Percentiles rank a stretch among this genome's conserved stretches.
Evolutionary conservation across 805 yeast genomes (phyloP).

Genomic region (Spathaspora gorwiae): DNA sequence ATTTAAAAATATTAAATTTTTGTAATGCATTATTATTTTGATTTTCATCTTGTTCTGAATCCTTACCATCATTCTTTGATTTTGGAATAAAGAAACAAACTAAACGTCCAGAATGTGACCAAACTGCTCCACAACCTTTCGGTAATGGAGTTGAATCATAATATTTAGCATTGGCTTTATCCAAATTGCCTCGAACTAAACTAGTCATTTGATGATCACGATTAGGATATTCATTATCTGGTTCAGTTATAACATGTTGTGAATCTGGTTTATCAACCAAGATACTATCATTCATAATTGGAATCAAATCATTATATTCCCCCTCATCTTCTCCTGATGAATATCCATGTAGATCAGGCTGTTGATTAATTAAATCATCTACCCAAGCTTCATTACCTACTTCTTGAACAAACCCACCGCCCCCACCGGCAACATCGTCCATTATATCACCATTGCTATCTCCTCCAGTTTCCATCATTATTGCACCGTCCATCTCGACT

Average conservation of each 20-base stretch:
- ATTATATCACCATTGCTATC: conserved; percentile 10
- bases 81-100: conserved; percentile 77
- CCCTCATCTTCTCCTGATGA: conserved; percentile 19
- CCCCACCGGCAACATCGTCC: conserved; percentile 16
- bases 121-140: conserved; percentile 87
- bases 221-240: neutral
- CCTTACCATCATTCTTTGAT: conserved; percentile 1
- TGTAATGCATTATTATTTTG: conserved; percentile 34
- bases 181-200: neutral
- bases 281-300: conserved; percentile 28
- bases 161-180: neutral
- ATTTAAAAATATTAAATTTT: conserved; percentile 41
- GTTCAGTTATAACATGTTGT: neutral
- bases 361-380: conserved; percentile 36
- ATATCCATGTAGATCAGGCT: conserved; percentile 20
- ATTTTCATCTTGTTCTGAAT: conserved; percentile 19
- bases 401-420: conserved; percentile 17
- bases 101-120: conserved; percentile 75
- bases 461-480: conserved; percentile 19
- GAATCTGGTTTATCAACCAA: neutral
- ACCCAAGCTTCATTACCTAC: conserved; percentile 42
- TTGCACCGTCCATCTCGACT: conserved; percentile 39
- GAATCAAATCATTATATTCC: conserved; percentile 35
- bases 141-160: conserved; percentile 84
- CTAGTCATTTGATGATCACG: too few species aligned